Evolutionary conservation across 805 yeast species (phyloP), one percentile per base, ranked within the genome.

Genomic region (Myxozyma kluyveri): DNA sequence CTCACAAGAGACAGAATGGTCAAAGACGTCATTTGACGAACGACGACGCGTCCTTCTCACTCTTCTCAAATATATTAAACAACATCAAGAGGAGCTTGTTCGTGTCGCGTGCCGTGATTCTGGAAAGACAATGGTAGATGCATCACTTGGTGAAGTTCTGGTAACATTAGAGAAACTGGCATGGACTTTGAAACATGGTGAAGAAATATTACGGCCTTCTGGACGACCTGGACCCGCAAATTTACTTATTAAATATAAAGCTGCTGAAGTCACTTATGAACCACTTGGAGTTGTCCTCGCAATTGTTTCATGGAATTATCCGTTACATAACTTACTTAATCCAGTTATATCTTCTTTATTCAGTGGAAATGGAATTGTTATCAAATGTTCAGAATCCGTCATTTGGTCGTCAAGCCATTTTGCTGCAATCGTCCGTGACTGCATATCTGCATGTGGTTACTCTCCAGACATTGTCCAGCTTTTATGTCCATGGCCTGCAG

Each of bases 271-370:
- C 17, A 76, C 95, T 57, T 93, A 93, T 68, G 96, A 90, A 68
- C 98, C 99, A 0, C 69, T 91, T 49, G 93, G 93, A 4, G 88
- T 86, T 10, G 91, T 91, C 23, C 79, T 95, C 5, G 95, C 98
- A 0, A 74, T 93, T 54, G 88, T 93, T 0, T 87, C 96, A 2
- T 93, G 99, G 99, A 93, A 93, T 66, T 93, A 93, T 67, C 99
- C 99, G 0, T 47, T 93, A 69, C 99, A 93, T 67, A 93, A 93
- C 68, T 72, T 90, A 46, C 71, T 93, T 75, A 97, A 97, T 2
- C 99, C 99, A 1, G 75, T 93, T 1, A 82, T 90, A 50, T 95
- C 98, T 1, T 80, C 91, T 1, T 68, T 93, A 23, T 88, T 90
- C 65, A 81, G 96, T 3, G 99, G 99, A 3, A 91, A 93, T 65